phyloP scores from a whole-genome alignment of 2,329 filamentous ascomycete genomes.

The Lecanicillium sp. region DNA sequence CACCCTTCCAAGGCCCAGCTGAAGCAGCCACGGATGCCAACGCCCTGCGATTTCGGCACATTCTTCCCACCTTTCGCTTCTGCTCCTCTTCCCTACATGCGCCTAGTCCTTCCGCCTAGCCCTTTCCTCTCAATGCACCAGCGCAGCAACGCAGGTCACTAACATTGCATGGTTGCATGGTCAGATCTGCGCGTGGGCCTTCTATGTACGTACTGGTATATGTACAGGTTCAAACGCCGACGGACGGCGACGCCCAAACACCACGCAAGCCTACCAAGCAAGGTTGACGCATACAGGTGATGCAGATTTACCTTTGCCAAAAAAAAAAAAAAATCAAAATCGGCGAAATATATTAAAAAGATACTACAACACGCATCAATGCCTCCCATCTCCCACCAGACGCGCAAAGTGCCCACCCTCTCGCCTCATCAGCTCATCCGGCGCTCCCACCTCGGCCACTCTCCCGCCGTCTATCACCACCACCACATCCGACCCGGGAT shows the following conservation, averaged over 20 bases:
- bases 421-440: constrained; percentile 3
- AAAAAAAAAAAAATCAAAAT: not conserved
- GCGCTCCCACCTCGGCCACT: constrained; percentile 9
- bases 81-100: too few relatives aligned
- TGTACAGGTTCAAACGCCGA: too few relatives aligned
- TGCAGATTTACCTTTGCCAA: not conserved
- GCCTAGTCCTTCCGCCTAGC: too few relatives aligned
- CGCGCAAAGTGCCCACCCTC: constrained; percentile 2
- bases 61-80: too few relatives aligned
- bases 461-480: constrained; percentile 8
- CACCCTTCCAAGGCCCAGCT: too few relatives aligned
- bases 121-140: too few relatives aligned
- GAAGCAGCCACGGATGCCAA: too few relatives aligned
- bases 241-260: not conserved
- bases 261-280: not conserved
- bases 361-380: not conserved
- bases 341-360: too few relatives aligned
- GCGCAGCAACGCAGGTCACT: too few relatives aligned
- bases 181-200: not conserved
- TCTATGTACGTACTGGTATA: too few relatives aligned
- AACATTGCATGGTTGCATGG: not conserved
- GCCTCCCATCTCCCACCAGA: not conserved
- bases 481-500: constrained; percentile 10
- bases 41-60: too few relatives aligned
- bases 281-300: not conserved